These are phyloP conservation scores for Xerocomus potaroensis DNA, from an alignment of 768 basidiomycete genomes.

Conservation along the genomic window DNA sequence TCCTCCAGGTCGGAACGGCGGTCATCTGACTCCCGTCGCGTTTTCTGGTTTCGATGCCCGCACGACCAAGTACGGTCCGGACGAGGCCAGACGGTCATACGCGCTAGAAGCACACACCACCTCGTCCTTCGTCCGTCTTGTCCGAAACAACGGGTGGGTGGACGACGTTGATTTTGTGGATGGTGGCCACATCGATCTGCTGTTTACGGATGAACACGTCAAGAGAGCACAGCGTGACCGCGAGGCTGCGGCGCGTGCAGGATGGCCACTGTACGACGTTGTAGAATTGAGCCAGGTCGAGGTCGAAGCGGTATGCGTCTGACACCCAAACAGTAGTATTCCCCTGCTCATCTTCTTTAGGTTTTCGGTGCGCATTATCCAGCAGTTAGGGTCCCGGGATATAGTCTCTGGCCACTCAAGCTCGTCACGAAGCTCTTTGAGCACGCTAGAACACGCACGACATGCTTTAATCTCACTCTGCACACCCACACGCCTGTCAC, in stretches of 20 bases:
- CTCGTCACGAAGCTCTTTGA: conserved; percentile 66
- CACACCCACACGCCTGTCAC: conserved; percentile 75
- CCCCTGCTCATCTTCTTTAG: not conserved
- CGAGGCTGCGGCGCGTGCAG: conserved; percentile 49
- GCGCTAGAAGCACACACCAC: conserved; percentile 57
- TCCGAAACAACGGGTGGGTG: conserved; percentile 41
- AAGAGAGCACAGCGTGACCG: conserved; percentile 39
- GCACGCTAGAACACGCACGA: conserved; percentile 32
- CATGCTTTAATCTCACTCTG: conserved; percentile 43
- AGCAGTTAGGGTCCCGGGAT: conserved; percentile 45
- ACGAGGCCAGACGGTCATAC: conserved; percentile 52
- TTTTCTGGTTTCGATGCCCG: conserved; percentile 45
- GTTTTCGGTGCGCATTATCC: conserved; percentile 41
- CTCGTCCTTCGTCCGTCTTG: conserved; percentile 43
- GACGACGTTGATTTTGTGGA: conserved; percentile 58
- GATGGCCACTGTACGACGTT: conserved; percentile 42
- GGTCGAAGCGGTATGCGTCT: conserved; percentile 43
- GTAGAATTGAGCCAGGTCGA: conserved; percentile 46
- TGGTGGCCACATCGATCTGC: conserved; percentile 48
- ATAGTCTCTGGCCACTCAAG: conserved; percentile 80
- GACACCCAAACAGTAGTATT: no score
- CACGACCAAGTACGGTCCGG: conserved; percentile 38
- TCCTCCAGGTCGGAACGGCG: conserved; percentile 69
- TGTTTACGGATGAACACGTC: conserved; percentile 46
- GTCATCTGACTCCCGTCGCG: conserved; percentile 57